Evolutionary conservation across 495 filamentous ascomycete species (phyloP).

Genomic region (Penicillium atrosanguineum): DNA sequence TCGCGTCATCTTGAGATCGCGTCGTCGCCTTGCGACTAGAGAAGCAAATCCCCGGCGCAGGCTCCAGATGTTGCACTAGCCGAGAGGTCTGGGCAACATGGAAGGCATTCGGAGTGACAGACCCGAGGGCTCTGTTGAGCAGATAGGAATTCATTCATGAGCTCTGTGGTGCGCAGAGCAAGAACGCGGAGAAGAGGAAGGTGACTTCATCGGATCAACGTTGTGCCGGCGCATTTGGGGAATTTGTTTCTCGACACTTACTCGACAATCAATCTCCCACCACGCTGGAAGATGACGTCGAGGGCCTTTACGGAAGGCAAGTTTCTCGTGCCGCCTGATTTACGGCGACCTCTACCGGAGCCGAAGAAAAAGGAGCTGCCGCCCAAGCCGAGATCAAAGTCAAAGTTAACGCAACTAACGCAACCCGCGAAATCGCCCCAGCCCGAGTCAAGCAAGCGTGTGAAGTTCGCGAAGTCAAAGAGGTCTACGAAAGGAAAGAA

Average conservation of each 20-base stretch:
- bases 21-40: slow-evolving; percentile 50
- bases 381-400: neutral
- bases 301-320: neutral
- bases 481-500: too few species aligned
- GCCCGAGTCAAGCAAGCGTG: neutral
- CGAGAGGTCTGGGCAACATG: slow-evolving; percentile 60
- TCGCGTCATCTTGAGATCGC: slow-evolving; percentile 11
- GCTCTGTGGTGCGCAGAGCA: slow-evolving; percentile 1
- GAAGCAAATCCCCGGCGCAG: slow-evolving; percentile 64
- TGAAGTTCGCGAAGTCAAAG: too few species aligned
- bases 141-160: slow-evolving; percentile 71
- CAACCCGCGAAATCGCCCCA: neutral
- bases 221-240: slow-evolving; percentile 23
- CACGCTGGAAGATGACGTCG: neutral
- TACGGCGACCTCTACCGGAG: neutral
- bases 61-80: slow-evolving; percentile 59
- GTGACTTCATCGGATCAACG: slow-evolving; percentile 28
- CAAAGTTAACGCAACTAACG: neutral
- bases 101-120: slow-evolving; percentile 56
- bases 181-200: neutral
- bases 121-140: slow-evolving; percentile 68
- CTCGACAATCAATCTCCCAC: neutral
- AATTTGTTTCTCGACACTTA: neutral
- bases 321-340: neutral
- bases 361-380: neutral